Evolutionary conservation across 352 stramenopile species (phyloP).

Genomic region (Phytophthora megakarya): DNA sequence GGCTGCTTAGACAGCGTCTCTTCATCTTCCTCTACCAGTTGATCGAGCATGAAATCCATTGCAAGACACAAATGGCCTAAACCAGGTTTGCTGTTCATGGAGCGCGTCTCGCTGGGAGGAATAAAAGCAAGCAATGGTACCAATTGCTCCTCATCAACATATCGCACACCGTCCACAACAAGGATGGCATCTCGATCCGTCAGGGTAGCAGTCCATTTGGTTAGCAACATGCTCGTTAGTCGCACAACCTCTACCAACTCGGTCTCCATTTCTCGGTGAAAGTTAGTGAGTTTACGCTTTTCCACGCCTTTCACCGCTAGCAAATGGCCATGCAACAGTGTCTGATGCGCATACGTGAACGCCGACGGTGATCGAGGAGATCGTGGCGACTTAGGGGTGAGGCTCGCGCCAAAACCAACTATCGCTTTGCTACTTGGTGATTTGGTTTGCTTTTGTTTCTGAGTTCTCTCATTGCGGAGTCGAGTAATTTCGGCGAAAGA

Average conservation of each 20-base stretch:
- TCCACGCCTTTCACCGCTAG: constrained; percentile 41
- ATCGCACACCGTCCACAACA: constrained; percentile 49
- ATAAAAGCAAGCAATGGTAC: constrained; percentile 53
- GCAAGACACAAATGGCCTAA: constrained; percentile 62
- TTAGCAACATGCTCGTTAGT: constrained; percentile 47
- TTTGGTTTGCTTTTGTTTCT: constrained; percentile 39
- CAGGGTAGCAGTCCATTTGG: constrained; percentile 57
- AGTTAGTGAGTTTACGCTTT: constrained; percentile 40
- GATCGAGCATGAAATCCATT: constrained; percentile 68
- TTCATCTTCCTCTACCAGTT: constrained; percentile 40
- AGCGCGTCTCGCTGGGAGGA: constrained; percentile 51
- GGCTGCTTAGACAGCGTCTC: constrained; percentile 3
- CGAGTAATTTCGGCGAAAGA: constrained; percentile 44
- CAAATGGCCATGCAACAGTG: constrained; percentile 66
- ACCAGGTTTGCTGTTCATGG: constrained; percentile 51
- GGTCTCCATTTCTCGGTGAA: constrained; percentile 54
- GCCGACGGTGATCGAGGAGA: constrained; percentile 39
- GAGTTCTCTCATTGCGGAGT: constrained; percentile 30
- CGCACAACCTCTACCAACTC: constrained; percentile 54
- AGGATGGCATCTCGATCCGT: constrained; percentile 45
- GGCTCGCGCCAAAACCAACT: constrained; percentile 27
- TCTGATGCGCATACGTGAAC: constrained; percentile 62
- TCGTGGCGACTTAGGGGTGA: constrained; percentile 40
- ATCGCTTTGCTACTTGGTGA: constrained; percentile 15
- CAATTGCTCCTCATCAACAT: constrained; percentile 65